Conservation (phyloP, 2,329 filamentous ascomycete species). For the Fusarium oxysporum region DNA sequence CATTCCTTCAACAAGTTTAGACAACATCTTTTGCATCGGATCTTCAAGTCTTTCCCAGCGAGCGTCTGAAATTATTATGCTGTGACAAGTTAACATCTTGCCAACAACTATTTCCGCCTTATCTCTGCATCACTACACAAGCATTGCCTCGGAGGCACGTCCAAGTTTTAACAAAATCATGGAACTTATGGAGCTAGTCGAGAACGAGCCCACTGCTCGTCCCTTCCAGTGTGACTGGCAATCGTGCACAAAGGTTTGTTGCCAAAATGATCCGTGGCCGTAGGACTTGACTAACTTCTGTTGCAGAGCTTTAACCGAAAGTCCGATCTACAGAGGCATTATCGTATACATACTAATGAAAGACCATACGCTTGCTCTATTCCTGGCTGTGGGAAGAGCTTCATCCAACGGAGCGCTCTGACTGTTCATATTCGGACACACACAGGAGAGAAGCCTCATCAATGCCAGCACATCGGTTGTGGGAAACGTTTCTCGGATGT, state of each 20-base stretch:
- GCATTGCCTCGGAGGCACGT: not conserved
- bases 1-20: not conserved
- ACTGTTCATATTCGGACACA: conserved; percentile 78
- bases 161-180: conserved; percentile 46
- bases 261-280: not conserved
- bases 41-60: conserved; percentile 5
- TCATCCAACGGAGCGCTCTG: conserved; percentile 76
- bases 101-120: not conserved
- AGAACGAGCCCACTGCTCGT: conserved; percentile 71
- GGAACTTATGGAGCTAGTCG: conserved; percentile 74
- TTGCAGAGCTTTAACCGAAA: conserved; percentile 77
- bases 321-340: conserved; percentile 76
- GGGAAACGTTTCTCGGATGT: conserved; percentile 78
- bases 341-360: conserved; percentile 79
- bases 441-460: conserved; percentile 78
- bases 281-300: conserved; percentile 19
- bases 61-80: conserved; percentile 23
- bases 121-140: not conserved
- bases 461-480: conserved; percentile 73
- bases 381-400: conserved; percentile 74
- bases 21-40: not conserved
- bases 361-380: conserved; percentile 72
- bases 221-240: conserved; percentile 75
- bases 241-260: conserved; percentile 69
- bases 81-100: conserved; percentile 19